phyloP scores from a whole-genome alignment of 176 grass and related monocot species.

The Calamus simplicifolius region DNA sequence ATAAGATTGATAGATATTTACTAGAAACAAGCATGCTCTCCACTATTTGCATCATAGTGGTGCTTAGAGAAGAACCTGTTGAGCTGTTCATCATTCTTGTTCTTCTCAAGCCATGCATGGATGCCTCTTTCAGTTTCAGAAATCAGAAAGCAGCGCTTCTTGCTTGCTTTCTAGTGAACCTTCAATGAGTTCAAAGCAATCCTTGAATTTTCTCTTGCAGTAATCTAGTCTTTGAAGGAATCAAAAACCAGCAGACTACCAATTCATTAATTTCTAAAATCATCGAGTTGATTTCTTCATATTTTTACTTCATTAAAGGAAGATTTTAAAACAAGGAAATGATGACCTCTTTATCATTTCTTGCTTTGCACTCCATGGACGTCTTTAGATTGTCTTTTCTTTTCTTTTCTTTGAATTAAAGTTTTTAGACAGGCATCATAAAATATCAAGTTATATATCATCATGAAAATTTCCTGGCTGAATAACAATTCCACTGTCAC shows the following conservation, averaged over 20 bases:
- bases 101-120: conserved; percentile 87
- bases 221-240: conserved; percentile 63
- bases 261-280: conserved; percentile 1
- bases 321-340: neutral
- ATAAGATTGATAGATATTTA: too few relatives aligned
- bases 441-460: neutral
- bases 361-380: conserved; percentile 83
- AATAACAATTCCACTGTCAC: too few relatives aligned
- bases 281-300: neutral
- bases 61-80: too few relatives aligned
- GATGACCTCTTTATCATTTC: conserved; percentile 76
- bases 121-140: conserved; percentile 76
- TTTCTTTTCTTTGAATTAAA: too few relatives aligned
- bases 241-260: neutral
- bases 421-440: neutral
- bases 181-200: conserved; percentile 82
- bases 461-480: neutral
- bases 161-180: conserved; percentile 41
- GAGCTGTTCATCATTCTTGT: conserved; percentile 18
- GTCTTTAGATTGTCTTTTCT: conserved; percentile 56
- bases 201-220: conserved; percentile 79
- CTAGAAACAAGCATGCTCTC: too few relatives aligned
- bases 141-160: conserved; percentile 50
- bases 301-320: too few relatives aligned
- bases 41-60: too few relatives aligned